A percentile compares a stretch with the other conserved stretches of the same genome.
Conservation (phyloP, 148 eudicot species). For the Rhododendron ovatum region DNA sequence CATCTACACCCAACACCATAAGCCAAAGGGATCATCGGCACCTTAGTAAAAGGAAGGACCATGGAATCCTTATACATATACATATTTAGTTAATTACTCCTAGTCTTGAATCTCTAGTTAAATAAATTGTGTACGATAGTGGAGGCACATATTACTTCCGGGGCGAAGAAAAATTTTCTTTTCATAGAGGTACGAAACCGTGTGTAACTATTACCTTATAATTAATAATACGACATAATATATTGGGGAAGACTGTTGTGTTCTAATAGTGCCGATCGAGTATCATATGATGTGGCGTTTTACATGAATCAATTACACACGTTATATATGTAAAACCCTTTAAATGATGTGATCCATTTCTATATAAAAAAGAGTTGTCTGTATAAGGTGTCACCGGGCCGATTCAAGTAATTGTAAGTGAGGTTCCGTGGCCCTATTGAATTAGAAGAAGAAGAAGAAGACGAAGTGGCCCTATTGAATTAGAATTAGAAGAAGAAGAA, state of each 20-base stretch:
- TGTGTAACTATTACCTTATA: background rate
- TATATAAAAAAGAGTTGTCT: background rate
- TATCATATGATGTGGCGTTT: background rate
- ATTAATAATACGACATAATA: too few species aligned
- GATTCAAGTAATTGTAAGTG: background rate
- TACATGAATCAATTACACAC: background rate
- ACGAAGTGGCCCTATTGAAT: background rate
- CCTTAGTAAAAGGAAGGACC: conserved; percentile 7
- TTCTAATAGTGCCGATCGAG: too few species aligned
- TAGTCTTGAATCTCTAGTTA: background rate
- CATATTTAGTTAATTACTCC: background rate
- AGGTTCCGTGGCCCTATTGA: background rate
- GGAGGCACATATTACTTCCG: background rate
- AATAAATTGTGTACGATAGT: background rate
- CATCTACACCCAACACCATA: conserved; percentile 59
- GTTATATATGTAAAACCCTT: background rate
- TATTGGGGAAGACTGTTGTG: background rate
- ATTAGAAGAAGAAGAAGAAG: background rate
- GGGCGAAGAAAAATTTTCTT: background rate
- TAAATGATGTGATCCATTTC: background rate
- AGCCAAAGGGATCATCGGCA: conserved; percentile 15
- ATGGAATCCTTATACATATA: too few species aligned
- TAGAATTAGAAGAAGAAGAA: too few species aligned
- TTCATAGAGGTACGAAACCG: background rate
- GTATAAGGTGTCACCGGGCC: background rate